A percentile compares a stretch with the other conserved stretches of the same genome.
Evolutionary conservation across 148 eudicot genomes (phyloP).

Genomic region (Arbutus unedo): DNA sequence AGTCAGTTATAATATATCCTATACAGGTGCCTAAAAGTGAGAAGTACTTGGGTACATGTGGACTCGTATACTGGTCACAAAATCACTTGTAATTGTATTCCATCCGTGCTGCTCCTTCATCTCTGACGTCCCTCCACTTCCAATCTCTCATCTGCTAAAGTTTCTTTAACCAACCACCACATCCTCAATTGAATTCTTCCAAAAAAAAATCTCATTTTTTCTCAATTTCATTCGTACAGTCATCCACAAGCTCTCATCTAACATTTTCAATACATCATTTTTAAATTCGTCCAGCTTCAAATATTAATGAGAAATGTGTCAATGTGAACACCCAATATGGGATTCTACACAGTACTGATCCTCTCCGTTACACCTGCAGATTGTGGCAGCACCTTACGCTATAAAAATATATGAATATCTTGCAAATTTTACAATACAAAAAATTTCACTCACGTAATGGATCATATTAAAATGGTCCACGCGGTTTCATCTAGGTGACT

Average conservation of each 20-base stretch:
- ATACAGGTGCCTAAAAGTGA: not conserved
- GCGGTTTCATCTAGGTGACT: not conserved
- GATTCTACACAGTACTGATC: not conserved
- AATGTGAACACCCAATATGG: not conserved
- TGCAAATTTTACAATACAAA: not conserved
- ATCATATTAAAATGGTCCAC: not conserved
- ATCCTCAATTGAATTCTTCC: not conserved
- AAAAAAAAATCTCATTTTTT: not conserved
- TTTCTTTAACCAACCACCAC: not conserved
- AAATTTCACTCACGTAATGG: not conserved
- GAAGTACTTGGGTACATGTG: not conserved
- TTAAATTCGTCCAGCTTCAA: not conserved
- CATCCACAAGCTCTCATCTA: not conserved
- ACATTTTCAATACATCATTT: not conserved
- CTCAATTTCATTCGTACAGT: not conserved
- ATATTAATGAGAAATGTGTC: not conserved
- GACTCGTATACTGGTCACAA: not conserved
- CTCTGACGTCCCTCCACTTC: not conserved
- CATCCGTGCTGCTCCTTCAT: not conserved
- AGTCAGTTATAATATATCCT: not conserved
- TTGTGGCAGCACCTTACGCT: not conserved
- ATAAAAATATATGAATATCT: not conserved
- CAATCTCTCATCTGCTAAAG: slow-evolving; percentile 1
- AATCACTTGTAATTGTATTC: not conserved
- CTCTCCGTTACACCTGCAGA: not conserved